Base-by-base conservation (phyloP, 148 eudicot species). In the Vaccinium macrocarpon region DNA sequence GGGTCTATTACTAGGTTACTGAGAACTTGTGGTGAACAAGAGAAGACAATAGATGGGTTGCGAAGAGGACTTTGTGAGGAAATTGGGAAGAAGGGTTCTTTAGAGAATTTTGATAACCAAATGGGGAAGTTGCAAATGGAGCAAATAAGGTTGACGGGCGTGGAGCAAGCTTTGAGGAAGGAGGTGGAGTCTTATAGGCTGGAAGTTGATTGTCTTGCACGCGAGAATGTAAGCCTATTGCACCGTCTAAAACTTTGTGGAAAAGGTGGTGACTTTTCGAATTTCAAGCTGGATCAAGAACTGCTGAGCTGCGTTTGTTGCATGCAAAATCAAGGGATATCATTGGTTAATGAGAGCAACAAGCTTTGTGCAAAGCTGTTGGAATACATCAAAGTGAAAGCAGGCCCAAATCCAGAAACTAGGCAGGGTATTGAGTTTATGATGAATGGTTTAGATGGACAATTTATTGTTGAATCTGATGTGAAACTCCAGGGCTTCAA, bases 11-110 rank as follows among this genome's bases (percentile, higher is more conserved):
- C 94, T 52, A 90, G 95, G 86, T 84, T 90, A 38, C 81, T 87
- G 48, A 89, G 95, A 87, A 96, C 97, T 38, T 93, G 98, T 71
- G 87, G 87, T 85, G 98, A 96, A 72, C 99, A 94, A 89, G 95
- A 91, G 81, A 95, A 91, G 88, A 91, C 98, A 5, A 92, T 95
- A 81, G 94, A 92, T 71, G 98, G 97, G 53, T 85, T 96, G 83
- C 89, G 91, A 84, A 89, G 84, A 82, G 92, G 88, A 80, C 87
- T 96, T 78, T 83, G 81, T n/a, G 95, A 92, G 85, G 84, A 82
- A 72, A 81, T 92, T 78, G 90, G 90, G 86, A 89, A 87, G 83
- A 91, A 89, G 52, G 87, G 81, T 81, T 86, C 87, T 8, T 16
- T 61, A 59, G 93, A 89, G 15, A 90, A 86, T 79, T 87, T 78